These are phyloP conservation scores for Emergomyces pasteurianus DNA, from an alignment of 2,329 filamentous ascomycete genomes.

Conservation along the genomic window DNA sequence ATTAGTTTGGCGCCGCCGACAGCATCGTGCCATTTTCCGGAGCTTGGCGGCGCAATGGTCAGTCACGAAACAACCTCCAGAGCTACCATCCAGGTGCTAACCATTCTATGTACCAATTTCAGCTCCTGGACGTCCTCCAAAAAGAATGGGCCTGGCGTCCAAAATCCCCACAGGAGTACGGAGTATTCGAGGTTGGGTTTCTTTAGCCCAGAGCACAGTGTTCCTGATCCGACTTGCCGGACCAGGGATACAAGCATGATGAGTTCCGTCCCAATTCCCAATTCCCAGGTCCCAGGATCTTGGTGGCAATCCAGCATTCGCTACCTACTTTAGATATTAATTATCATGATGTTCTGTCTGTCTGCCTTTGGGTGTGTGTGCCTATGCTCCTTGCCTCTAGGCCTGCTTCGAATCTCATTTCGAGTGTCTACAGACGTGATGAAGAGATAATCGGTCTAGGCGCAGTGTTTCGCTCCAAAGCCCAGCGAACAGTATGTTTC, in stretches of 20 bases:
- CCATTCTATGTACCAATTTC: too few species aligned
- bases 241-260: neutral
- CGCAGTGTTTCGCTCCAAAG: neutral
- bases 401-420: neutral
- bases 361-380: neutral
- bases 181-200: too few species aligned
- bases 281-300: neutral
- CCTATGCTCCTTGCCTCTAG: too few species aligned
- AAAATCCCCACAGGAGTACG: too few species aligned
- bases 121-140: neutral
- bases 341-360: neutral
- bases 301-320: neutral
- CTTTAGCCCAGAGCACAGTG: neutral
- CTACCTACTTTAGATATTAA: neutral
- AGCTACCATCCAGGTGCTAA: too few species aligned
- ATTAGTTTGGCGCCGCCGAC: too few species aligned
- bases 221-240: neutral
- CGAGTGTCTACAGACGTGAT: neutral
- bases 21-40: too few species aligned
- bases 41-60: too few species aligned
- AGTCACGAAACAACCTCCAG: neutral
- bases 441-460: neutral
- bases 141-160: neutral
- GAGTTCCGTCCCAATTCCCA: neutral
- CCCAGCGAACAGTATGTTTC: neutral